A percentile compares a stretch with the other conserved stretches of the same genome.
Conservation (phyloP, 2,329 filamentous ascomycete genomes). For the Pseudogymnoascus sp. region DNA sequence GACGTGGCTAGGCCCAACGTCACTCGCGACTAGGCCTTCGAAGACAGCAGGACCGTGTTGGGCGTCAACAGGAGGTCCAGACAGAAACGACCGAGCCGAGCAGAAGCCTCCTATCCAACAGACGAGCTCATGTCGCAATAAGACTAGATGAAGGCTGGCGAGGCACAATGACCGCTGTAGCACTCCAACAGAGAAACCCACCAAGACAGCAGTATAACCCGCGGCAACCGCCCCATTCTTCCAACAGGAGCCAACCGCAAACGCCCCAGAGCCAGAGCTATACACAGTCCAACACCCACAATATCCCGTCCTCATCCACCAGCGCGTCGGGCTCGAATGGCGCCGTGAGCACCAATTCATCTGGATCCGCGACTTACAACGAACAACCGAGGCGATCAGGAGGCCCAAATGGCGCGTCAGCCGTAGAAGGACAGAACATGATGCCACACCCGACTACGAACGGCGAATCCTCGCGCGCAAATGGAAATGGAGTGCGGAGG, state of each 20-base stretch:
- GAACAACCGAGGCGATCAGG: background rate
- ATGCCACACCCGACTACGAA: constrained; percentile 1
- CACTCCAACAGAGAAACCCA: constrained; percentile 23
- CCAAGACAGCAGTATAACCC: constrained; percentile 23
- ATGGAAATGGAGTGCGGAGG: background rate
- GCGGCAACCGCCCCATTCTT: constrained; percentile 21
- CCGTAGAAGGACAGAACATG: background rate
- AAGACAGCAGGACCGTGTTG: background rate
- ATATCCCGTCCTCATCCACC: background rate
- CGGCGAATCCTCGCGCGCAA: background rate
- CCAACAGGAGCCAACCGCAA: constrained; percentile 2
- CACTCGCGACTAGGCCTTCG: background rate
- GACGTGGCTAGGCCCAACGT: background rate
- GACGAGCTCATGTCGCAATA: constrained; percentile 5
- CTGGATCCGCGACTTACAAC: background rate
- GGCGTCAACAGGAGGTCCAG: background rate
- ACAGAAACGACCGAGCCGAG: background rate
- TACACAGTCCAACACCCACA: background rate
- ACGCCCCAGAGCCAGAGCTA: constrained; percentile 2
- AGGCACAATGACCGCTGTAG: constrained; percentile 28
- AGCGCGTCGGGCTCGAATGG: constrained; percentile 5
- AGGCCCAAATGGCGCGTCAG: constrained; percentile 1
- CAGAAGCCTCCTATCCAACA: constrained; percentile 3
- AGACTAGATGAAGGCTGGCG: constrained; percentile 2
- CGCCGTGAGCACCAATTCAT: background rate